phyloP scores from a whole-genome alignment of 2,329 filamentous ascomycete genomes.

The Westerdykella sp. region DNA sequence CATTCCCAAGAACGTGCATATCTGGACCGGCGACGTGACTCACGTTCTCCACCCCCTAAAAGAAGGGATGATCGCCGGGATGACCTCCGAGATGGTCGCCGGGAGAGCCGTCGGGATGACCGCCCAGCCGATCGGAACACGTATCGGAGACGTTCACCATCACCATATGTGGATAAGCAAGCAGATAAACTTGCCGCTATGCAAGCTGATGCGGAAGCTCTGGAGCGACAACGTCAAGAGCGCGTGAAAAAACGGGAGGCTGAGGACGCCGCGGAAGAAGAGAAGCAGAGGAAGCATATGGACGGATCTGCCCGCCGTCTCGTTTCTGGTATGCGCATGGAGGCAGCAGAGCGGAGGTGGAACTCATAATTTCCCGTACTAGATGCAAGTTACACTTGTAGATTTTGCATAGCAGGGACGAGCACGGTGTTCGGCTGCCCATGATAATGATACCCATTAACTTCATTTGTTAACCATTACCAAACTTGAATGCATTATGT shows the following conservation, averaged over 20 bases:
- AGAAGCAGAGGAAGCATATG: conserved; percentile 14
- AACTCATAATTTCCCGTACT: not conserved
- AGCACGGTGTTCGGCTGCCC: no score
- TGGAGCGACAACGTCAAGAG: conserved; percentile 29
- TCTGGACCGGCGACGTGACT: not conserved
- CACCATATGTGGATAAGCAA: conserved; percentile 4
- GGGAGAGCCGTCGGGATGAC: not conserved
- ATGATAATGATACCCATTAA: no score
- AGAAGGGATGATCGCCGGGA: not conserved
- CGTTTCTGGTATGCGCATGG: conserved; percentile 17
- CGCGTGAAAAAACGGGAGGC: conserved; percentile 27
- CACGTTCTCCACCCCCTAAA: conserved; percentile 3
- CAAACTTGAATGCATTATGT: no score
- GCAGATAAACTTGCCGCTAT: conserved; percentile 30
- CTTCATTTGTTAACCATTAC: no score
- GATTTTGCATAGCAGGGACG: no score
- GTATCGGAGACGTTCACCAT: conserved; percentile 3
- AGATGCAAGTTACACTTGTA: no score
- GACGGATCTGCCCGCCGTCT: conserved; percentile 22
- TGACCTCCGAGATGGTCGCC: conserved; percentile 1
- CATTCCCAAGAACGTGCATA: conserved; percentile 1
- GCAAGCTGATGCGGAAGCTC: conserved; percentile 28
- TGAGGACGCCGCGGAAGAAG: conserved; percentile 31
- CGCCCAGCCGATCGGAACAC: no score
- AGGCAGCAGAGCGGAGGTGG: conserved; percentile 12